Base-by-base conservation (phyloP, 257 asterid genomes). In the Salvia splendens region DNA sequence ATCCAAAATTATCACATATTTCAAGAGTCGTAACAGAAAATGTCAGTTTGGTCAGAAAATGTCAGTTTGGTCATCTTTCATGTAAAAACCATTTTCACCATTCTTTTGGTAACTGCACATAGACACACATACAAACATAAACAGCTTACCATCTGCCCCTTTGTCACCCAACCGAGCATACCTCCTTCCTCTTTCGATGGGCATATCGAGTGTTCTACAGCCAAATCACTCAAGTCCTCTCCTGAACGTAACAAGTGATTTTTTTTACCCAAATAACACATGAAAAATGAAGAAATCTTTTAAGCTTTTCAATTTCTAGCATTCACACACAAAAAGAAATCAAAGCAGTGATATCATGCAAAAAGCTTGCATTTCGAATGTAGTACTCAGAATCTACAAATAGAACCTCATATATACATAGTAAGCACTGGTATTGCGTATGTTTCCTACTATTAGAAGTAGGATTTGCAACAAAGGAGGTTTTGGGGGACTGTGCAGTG, bases 161-260 rank as follows among this genome's bases (percentile, higher is more conserved):
- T 93, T 75, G 86, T 82, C 80, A 93, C 99, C 99, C 99, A 93
- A 73, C 99, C 99, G 76, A 93, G 99, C 97, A 90, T 90, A 48
- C 99, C 99, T 12, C 99, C 99, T 54, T 88, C 94, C 70, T 93
- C 92, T 81, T 88, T 90, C 17, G 99, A 93, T 55, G 99, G 97
- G 76, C 96, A 92, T 50, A 87, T 79, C 0, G 99, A 93, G 78
- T 88, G 78, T 66, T 88, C 91, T 72, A 84, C 84, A 59, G 97
- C 99, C 94, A 93, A 81, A 78, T 93, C 92, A 68, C 99, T 85
- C 72, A 93, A 81, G 78, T 90, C 99, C 87, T 93, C 97, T 65
- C 97, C 97, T 93, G 86, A 69, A 78, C 45, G 35, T 47, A 69
- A 81, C 17, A 79, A 65, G 70, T 65, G 74, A 49, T 16, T 62